Conservation (phyloP, 768 basidiomycete species). For the Lentinula edodes region DNA sequence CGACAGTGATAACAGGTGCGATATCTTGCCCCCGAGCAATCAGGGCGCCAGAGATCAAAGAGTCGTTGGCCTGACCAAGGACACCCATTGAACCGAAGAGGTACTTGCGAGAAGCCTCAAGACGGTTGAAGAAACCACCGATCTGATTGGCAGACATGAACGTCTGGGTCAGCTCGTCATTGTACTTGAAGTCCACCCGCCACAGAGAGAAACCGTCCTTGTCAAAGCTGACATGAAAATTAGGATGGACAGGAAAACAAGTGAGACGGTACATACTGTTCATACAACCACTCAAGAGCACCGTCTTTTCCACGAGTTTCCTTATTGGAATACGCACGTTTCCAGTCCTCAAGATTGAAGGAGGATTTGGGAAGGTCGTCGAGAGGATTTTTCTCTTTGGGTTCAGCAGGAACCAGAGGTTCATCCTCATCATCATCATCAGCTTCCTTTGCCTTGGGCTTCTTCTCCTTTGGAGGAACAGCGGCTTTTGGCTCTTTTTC, state of each 20-base stretch:
- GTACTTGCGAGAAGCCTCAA: conserved; percentile 96
- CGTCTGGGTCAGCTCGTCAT: conserved; percentile 81
- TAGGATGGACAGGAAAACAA: neutral
- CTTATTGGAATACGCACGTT: conserved; percentile 95
- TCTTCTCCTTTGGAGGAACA: conserved; percentile 36
- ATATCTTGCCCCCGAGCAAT: conserved; percentile 79
- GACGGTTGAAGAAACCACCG: conserved; percentile 94
- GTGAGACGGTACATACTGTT: conserved; percentile 55
- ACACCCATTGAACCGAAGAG: conserved; percentile 92
- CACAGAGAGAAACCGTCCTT: conserved; percentile 84
- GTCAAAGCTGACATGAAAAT: conserved; percentile 59
- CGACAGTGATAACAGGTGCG: conserved; percentile 66
- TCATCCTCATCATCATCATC: conserved; percentile 81
- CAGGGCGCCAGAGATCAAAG: conserved; percentile 74
- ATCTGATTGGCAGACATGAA: conserved; percentile 97
- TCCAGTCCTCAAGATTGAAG: conserved; percentile 95
- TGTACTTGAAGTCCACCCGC: conserved; percentile 97
- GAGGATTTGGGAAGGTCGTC: conserved; percentile 85
- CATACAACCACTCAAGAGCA: conserved; percentile 93
- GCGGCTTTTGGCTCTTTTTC: conserved; percentile 51
- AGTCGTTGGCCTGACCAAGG: conserved; percentile 74
- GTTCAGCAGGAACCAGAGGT: conserved; percentile 66
- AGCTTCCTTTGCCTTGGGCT: conserved; percentile 46
- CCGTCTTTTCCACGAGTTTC: conserved; percentile 86
- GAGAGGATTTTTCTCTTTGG: conserved; percentile 92